These are phyloP conservation scores for Xylariaceae sp. DNA, from an alignment of 2,329 filamentous ascomycete species.

Conservation along the genomic window DNA sequence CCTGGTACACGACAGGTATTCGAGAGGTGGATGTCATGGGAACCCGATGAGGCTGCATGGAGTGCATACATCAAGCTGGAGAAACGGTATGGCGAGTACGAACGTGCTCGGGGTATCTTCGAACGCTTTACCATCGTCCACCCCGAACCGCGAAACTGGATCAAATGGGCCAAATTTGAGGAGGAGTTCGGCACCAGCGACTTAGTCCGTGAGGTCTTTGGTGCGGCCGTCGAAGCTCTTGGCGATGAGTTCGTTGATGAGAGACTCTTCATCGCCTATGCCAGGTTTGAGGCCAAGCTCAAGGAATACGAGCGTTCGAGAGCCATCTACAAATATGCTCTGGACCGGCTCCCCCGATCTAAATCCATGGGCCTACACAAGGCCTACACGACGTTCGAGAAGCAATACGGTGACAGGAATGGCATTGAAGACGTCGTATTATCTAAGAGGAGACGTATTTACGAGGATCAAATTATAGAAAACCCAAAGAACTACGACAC, in stretches of 20 bases:
- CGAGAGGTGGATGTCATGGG: slow-evolving; percentile 98
- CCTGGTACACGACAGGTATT: slow-evolving; percentile 90
- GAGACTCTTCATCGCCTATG: slow-evolving; percentile 89
- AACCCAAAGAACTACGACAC: slow-evolving; percentile 95
- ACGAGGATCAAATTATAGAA: slow-evolving; percentile 89
- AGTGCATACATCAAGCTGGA: slow-evolving; percentile 94
- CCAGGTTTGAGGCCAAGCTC: slow-evolving; percentile 88
- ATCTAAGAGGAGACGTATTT: slow-evolving; percentile 87
- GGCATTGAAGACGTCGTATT: slow-evolving; percentile 93
- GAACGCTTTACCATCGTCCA: slow-evolving; percentile 87
- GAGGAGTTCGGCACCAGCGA: slow-evolving; percentile 93
- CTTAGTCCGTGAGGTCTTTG: slow-evolving; percentile 85
- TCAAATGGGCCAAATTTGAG: slow-evolving; percentile 97
- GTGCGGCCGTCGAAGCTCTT: slow-evolving; percentile 77
- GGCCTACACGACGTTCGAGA: slow-evolving; percentile 95
- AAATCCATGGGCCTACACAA: slow-evolving; percentile 83
- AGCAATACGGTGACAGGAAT: slow-evolving; percentile 90
- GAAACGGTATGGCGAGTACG: slow-evolving; percentile 89
- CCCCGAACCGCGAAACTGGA: slow-evolving; percentile 93
- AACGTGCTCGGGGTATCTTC: slow-evolving; percentile 85
- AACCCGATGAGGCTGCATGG: slow-evolving; percentile 94
- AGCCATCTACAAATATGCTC: slow-evolving; percentile 93
- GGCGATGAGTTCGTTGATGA: slow-evolving; percentile 97
- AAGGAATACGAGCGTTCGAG: slow-evolving; percentile 92
- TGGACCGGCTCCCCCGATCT: slow-evolving; percentile 85